Evolutionary conservation across 164 flowering plant genomes (phyloP), one percentile per base, ranked within the genome.

Genomic region (Magnolia changhungtana): DNA sequence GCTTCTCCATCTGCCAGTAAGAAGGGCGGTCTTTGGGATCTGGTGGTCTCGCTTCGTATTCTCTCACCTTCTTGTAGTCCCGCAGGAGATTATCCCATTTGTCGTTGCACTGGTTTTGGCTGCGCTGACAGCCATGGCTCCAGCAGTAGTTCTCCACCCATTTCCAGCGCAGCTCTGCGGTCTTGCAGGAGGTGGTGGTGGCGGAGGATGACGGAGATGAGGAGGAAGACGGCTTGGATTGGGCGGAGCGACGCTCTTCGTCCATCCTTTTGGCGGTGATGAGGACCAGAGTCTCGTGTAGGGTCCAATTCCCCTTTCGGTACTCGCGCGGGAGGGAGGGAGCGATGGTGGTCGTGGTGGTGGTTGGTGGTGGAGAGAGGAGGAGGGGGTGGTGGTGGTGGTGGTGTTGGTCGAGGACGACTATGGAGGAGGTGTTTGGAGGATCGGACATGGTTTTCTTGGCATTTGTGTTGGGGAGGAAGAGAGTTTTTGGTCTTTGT

Each of bases 31-130:
- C 27, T 1, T 29, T 49, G 19, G 68, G 7, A 2, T 20, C 58
- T 8, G 78, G 37, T 11, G 78, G 37, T 37, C 74, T 69, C 37
- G 76, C 66, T 73, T 85, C 82, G 76, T 80, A 79, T 11, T 83
- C 85, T 3, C 83, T 81, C 58, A 85, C 86, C 72, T 85, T 85
- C 81, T 85, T 85, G 81, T 83, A 85, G 50, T 85, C 88, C n/a
- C 88, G 71, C 11, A 83, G 66, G 61, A 83, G 80, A 50, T 85
- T 85, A 59, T 85, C 88, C 88, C 86, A 85, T 75, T 82, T 85
- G 80, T 85, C 88, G 75, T 85, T 85, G 68, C 88, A 85, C 77
- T 85, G 88, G 79, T 82, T 85, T 27, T 85, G 86, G 83, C 86
- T 85, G 14, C 86, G 74, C 63, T 75, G 61, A 59, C 88, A 85